Conservation (phyloP, 23 red algal genomes). For the Gracilaria vermiculophylla region DNA sequence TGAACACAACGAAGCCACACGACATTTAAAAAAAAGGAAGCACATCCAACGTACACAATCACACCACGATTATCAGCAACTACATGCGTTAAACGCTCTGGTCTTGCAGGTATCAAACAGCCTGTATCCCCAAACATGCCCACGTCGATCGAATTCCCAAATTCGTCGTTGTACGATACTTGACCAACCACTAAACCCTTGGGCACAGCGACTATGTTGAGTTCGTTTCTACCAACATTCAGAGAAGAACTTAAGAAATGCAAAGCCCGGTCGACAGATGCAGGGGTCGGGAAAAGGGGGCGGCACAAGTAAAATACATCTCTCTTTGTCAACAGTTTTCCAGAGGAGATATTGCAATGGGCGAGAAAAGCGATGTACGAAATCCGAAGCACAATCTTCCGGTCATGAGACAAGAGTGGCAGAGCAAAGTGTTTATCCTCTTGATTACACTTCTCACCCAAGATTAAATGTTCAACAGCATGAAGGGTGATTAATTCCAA, state of each 20-base stretch:
- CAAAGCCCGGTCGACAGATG: conserved; percentile 38
- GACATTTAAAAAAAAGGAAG: too few relatives aligned
- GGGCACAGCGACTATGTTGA: conserved; percentile 60
- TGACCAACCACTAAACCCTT: conserved; percentile 61
- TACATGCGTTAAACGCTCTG: conserved; percentile 40
- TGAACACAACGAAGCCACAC: too few relatives aligned
- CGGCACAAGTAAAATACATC: conserved; percentile 59
- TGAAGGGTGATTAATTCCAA: neutral
- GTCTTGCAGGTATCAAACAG: conserved; percentile 51
- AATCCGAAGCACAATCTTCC: conserved; percentile 4
- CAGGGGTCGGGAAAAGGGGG: conserved; percentile 34
- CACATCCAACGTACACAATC: conserved; percentile 45
- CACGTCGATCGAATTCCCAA: conserved; percentile 45
- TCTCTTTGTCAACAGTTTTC: conserved; percentile 54
- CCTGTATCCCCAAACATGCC: conserved; percentile 33
- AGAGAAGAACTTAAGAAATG: conserved; percentile 4
- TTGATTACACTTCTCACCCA: neutral
- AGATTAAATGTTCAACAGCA: neutral
- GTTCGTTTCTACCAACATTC: conserved; percentile 28
- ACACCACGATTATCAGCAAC: conserved; percentile 23
- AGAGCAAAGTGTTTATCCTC: neutral
- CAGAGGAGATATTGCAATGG: neutral
- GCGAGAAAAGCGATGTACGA: conserved; percentile 38
- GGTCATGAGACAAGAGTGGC: neutral
- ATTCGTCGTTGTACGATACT: conserved; percentile 45